Percentiles rank a stretch among this genome's conserved stretches.
Conservation (phyloP, 495 filamentous ascomycete genomes). For the Copromyces sp. region DNA sequence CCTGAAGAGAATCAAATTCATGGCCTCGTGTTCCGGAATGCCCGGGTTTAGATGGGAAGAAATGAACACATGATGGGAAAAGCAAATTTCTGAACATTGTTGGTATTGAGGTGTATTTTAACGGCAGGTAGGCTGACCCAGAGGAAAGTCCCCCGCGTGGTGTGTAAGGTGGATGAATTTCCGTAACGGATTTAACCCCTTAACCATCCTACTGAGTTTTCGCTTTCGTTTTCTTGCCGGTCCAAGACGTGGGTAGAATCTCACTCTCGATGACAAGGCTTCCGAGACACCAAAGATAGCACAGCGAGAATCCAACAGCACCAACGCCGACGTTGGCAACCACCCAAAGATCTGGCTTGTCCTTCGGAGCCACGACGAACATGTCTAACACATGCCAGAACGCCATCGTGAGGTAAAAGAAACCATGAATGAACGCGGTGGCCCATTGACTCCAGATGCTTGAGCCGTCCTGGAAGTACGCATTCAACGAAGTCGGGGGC, state of each 20-base stretch:
- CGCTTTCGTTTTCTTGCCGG: conserved; percentile 21
- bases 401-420: conserved; percentile 66
- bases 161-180: neutral
- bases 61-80: neutral
- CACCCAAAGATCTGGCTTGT: conserved; percentile 88
- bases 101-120: neutral
- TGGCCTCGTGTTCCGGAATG: neutral
- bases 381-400: conserved; percentile 70
- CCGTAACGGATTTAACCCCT: neutral
- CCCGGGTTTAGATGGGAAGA: neutral
- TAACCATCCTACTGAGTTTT: conserved; percentile 25
- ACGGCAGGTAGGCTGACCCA: neutral
- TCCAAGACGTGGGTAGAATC: conserved; percentile 19
- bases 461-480: conserved; percentile 45
- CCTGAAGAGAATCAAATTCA: neutral
- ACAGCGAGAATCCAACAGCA: conserved; percentile 71
- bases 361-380: conserved; percentile 51
- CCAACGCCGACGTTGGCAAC: conserved; percentile 82
- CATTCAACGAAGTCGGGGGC: conserved; percentile 61
- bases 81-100: neutral
- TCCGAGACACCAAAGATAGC: conserved; percentile 83
- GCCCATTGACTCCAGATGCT: conserved; percentile 37
- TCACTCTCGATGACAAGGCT: conserved; percentile 54
- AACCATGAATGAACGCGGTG: conserved; percentile 58
- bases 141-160: neutral